A percentile compares a stretch with the other conserved stretches of the same genome.
These are phyloP conservation scores for Psilocybe sp. DNA, from an alignment of 768 basidiomycete genomes.

Conservation along the genomic window DNA sequence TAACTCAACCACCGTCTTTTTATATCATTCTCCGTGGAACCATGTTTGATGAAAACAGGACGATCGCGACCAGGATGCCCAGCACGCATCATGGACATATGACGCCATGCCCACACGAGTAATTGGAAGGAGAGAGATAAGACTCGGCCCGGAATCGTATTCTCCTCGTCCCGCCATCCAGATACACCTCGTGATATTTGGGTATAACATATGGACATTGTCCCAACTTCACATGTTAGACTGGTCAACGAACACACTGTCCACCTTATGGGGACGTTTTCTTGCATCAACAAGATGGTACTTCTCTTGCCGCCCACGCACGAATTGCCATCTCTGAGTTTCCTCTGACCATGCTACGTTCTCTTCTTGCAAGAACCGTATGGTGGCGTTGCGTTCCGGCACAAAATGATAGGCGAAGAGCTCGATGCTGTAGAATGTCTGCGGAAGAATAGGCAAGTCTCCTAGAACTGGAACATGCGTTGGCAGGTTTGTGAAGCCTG, in stretches of 20 bases:
- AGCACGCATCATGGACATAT: too few species aligned
- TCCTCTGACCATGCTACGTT: conserved; percentile 39
- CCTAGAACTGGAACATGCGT: conserved; percentile 45
- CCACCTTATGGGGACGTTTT: conserved; percentile 13
- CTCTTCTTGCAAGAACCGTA: conserved; percentile 44
- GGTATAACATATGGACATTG: too few species aligned
- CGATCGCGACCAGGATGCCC: too few species aligned
- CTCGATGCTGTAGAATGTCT: conserved; percentile 55
- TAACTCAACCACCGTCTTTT: too few species aligned
- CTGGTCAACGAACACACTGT: background rate
- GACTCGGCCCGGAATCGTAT: too few species aligned
- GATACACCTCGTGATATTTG: too few species aligned
- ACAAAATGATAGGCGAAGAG: conserved; percentile 48
- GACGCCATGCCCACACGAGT: too few species aligned
- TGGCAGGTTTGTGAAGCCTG: conserved; percentile 44
- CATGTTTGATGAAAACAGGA: too few species aligned
- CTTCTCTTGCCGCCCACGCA: conserved; percentile 46
- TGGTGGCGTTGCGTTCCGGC: conserved; percentile 44
- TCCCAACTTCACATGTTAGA: too few species aligned
- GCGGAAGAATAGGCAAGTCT: conserved; percentile 42
- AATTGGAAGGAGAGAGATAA: too few species aligned
- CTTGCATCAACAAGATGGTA: conserved; percentile 38
- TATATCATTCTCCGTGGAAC: too few species aligned
- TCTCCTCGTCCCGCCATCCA: too few species aligned
- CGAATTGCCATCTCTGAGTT: conserved; percentile 43